These are phyloP conservation scores for Sordaria brevicollis DNA, from an alignment of 495 filamentous ascomycete genomes.

Conservation along the genomic window DNA sequence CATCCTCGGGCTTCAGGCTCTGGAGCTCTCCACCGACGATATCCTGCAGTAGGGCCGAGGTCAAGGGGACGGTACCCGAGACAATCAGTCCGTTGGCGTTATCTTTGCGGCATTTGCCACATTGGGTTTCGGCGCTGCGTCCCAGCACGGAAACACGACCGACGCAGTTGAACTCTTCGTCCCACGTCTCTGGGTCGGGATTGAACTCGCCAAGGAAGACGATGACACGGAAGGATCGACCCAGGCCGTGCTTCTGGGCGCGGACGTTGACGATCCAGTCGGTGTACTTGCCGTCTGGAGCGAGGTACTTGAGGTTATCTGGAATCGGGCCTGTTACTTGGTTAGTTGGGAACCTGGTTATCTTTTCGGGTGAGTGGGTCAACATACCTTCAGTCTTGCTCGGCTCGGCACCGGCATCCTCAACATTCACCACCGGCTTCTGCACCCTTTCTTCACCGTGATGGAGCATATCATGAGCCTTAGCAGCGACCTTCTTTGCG, in stretches of 20 bases:
- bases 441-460: background rate
- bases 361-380: background rate
- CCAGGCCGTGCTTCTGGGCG: constrained; percentile 29
- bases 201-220: constrained; percentile 31
- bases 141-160: constrained; percentile 30
- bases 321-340: constrained; percentile 10
- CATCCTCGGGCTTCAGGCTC: constrained; percentile 20
- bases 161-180: constrained; percentile 25
- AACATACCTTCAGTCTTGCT: background rate
- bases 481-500: background rate
- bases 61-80: constrained; percentile 33
- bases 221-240: constrained; percentile 28
- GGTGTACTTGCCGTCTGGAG: constrained; percentile 26
- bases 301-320: constrained; percentile 13
- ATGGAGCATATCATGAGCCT: background rate
- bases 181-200: constrained; percentile 17
- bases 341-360: background rate
- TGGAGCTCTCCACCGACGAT: constrained; percentile 19
- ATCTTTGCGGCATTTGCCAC: constrained; percentile 25
- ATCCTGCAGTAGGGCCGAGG: constrained; percentile 28
- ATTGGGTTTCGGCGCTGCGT: constrained; percentile 19
- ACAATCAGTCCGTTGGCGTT: constrained; percentile 17
- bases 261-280: constrained; percentile 35
- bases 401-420: background rate
- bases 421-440: background rate